Evolutionary conservation across 768 basidiomycete species (phyloP), one percentile per base, ranked within the genome.

Genomic region (Zangia roseola): DNA sequence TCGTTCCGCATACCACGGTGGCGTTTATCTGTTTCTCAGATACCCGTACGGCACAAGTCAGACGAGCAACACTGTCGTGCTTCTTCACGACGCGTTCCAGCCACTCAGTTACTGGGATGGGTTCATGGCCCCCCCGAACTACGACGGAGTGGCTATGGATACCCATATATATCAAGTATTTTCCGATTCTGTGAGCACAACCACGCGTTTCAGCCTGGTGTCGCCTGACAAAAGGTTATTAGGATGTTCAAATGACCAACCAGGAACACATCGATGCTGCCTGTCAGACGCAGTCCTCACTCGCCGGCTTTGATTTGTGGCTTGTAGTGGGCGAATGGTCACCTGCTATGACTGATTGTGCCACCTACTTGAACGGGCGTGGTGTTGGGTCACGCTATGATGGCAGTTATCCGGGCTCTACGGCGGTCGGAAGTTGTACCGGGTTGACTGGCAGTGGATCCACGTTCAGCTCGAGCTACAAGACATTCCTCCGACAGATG

Each of bases 271-370:
- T 91, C 34, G 53, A 68, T 40, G 60, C 74, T 3, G 86, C 84
- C 5, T 92, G 90, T 58, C 54, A 55, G 41, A 63, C 70, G 31
- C 73, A 69, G 12, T 67, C 71, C 10, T 58, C 70, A 1, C 74
- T 91, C 6, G 62, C 77, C 0, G 56, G 60, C 17, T 83, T 82
- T 56, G 75, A 80, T 33, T 76, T 94, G 23, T 92, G 90, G 92
- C 76, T 81, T 14, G 74, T 93, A 37, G 90, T 93, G 21, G 92
- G 93, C 35, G 93, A 97, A 71, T 97, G 89, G 84, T 83, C 87
- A 1, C 79, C 88, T 3, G 87, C 86, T 2, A 69, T 77, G 43
- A 91, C 80, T 7, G 91, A 91, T 59, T 90, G 89, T 55, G 68
- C 68, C 39, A 59, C 13, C 30, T 71, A 68, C 38, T 73, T 97